Percentiles rank a stretch among this genome's conserved stretches.
Conservation (phyloP, 495 filamentous ascomycete species). For the Aspergillus nanangensis region DNA sequence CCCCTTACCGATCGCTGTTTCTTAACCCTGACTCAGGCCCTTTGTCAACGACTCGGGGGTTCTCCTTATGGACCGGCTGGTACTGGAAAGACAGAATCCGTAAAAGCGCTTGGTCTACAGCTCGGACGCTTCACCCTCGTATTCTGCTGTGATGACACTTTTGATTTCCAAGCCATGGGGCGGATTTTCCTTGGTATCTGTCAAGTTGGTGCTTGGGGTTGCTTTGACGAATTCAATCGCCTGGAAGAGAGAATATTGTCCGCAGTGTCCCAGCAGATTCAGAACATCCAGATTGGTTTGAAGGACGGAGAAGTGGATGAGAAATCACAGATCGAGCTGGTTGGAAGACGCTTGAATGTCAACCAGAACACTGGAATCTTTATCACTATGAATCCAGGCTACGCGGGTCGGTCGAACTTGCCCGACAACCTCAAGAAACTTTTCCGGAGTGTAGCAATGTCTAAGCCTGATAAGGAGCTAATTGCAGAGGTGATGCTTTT, state of each 20-base stretch:
- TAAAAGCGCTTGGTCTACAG: constrained; percentile 94
- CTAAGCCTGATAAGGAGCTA: constrained; percentile 98
- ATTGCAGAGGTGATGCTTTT: constrained; percentile 99
- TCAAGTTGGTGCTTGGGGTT: constrained; percentile 98
- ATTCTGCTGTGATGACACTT: constrained; percentile 98
- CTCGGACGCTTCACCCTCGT: constrained; percentile 96
- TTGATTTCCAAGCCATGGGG: constrained; percentile 99
- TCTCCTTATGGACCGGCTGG: constrained; percentile 97
- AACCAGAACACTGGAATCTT: constrained; percentile 95
- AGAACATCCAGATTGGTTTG: constrained; percentile 96
- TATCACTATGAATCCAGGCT: constrained; percentile 99
- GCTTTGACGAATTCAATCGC: constrained; percentile 99
- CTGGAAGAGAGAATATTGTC: constrained; percentile 95
- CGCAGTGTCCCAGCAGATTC: constrained; percentile 96
- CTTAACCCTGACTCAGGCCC: constrained; percentile 91
- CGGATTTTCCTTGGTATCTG: constrained; percentile 99
- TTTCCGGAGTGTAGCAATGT: constrained; percentile 99
- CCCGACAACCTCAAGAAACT: constrained; percentile 99
- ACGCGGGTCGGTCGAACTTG: constrained; percentile 94
- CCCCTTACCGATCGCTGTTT: constrained; percentile 97
- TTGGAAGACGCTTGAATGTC: constrained; percentile 81
- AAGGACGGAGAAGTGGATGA: constrained; percentile 73
- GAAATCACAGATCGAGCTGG: constrained; percentile 84
- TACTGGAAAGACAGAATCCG: constrained; percentile 99
- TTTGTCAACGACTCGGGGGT: constrained; percentile 90